Evolutionary conservation across 1,284 basidiomycete genomes (phyloP).

Genomic region (Ganoderma lucidum): DNA sequence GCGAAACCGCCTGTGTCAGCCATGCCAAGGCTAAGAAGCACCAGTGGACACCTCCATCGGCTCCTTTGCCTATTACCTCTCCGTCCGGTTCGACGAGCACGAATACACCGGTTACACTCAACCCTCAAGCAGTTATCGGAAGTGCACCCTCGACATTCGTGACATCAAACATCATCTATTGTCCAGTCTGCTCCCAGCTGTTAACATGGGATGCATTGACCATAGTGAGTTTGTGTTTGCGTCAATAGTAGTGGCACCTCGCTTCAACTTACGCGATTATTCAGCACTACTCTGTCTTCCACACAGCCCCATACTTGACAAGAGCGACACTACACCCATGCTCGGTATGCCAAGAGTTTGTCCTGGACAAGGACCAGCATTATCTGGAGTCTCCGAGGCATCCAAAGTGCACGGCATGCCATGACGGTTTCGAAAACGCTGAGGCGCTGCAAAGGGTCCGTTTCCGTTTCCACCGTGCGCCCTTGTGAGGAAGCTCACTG

Average conservation of each 20-base stretch:
- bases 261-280: background rate
- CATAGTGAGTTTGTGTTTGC: background rate
- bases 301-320: background rate
- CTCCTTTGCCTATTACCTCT: background rate
- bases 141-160: too few species aligned
- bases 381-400: background rate
- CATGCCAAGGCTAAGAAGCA: background rate
- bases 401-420: background rate
- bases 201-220: background rate
- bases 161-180: background rate
- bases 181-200: background rate
- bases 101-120: too few species aligned
- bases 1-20: background rate
- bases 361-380: background rate
- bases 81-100: background rate
- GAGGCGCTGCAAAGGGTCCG: background rate
- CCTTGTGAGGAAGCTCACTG: background rate
- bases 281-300: background rate
- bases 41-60: background rate
- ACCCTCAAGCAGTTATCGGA: background rate
- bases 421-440: background rate
- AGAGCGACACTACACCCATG: background rate
- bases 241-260: too few species aligned
- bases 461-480: background rate
- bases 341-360: background rate